Percentiles rank a stretch among this genome's conserved stretches.
phyloP scores from a whole-genome alignment of 2,329 filamentous ascomycete species.

The Davidsoniella virescens region DNA sequence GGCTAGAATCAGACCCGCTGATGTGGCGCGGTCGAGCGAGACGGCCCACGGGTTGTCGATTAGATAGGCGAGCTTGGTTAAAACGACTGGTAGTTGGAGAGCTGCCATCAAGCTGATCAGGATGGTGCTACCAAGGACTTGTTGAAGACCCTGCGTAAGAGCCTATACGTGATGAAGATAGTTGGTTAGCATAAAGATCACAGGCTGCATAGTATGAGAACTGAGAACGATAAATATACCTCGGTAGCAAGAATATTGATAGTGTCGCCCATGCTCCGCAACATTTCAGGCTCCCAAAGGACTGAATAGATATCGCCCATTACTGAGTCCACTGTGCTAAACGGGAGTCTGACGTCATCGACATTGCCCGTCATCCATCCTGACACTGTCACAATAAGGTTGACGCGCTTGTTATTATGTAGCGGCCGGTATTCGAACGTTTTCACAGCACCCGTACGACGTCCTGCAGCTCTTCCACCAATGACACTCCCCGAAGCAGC shows the following conservation, averaged over 20 bases:
- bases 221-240: conserved; percentile 37
- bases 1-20: conserved; percentile 79
- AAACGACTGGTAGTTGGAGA: conserved; percentile 74
- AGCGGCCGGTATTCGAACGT: conserved; percentile 94
- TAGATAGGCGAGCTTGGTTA: conserved; percentile 87
- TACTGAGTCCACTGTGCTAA: conserved; percentile 87
- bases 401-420: conserved; percentile 95
- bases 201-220: neutral
- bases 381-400: conserved; percentile 85
- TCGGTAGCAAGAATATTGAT: conserved; percentile 97
- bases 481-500: conserved; percentile 78
- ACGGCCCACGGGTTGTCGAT: conserved; percentile 98
- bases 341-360: conserved; percentile 89
- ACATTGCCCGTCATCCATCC: conserved; percentile 98
- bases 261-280: conserved; percentile 92
- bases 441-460: conserved; percentile 78
- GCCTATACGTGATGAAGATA: conserved; percentile 38
- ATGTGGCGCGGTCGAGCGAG: conserved; percentile 78
- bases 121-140: conserved; percentile 81
- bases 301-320: conserved; percentile 98
- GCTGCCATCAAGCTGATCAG: conserved; percentile 82
- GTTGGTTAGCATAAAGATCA: conserved; percentile 11
- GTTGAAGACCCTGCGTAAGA: conserved; percentile 87
- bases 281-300: conserved; percentile 95
- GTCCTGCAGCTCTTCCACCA: conserved; percentile 67